phyloP scores from a whole-genome alignment of 2,329 filamentous ascomycete species.

The Aureobasidium mangrovei region DNA sequence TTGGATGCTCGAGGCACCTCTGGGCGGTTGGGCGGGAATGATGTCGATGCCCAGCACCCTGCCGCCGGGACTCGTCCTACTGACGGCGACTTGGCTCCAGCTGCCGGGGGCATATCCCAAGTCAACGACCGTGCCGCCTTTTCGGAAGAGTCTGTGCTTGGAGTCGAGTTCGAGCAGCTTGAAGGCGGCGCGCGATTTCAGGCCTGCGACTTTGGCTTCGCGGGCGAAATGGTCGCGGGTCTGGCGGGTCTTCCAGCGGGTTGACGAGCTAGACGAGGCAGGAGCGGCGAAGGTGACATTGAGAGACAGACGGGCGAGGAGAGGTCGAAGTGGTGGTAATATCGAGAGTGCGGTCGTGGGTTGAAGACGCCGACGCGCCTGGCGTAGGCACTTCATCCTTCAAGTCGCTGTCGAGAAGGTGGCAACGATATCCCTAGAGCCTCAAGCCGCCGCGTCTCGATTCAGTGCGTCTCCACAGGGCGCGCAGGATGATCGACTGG shows the following conservation, averaged over 20 bases:
- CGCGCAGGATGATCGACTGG: no score
- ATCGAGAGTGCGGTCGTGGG: neutral
- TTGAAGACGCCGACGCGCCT: neutral
- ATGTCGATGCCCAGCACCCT: constrained; percentile 87
- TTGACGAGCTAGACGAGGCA: constrained; percentile 48
- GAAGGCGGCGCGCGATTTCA: constrained; percentile 88
- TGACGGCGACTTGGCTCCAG: constrained; percentile 70
- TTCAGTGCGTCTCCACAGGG: no score
- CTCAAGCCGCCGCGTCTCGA: no score
- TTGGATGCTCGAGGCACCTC: constrained; percentile 88
- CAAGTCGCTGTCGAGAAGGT: neutral
- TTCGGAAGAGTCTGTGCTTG: constrained; percentile 69
- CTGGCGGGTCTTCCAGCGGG: constrained; percentile 76
- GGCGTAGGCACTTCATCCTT: constrained; percentile 3
- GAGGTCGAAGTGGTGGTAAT: neutral
- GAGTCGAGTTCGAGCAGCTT: constrained; percentile 87
- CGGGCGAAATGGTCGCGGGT: constrained; percentile 61
- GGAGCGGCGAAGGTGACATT: neutral
- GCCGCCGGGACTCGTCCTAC: constrained; percentile 65
- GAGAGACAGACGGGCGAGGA: neutral
- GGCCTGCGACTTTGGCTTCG: constrained; percentile 65
- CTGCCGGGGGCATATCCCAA: constrained; percentile 67
- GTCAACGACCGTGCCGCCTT: constrained; percentile 80
- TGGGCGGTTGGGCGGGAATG: constrained; percentile 82
- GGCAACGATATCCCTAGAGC: no score